Base-by-base conservation (phyloP, 768 basidiomycete genomes). In the Pleurotus ostreatus region DNA sequence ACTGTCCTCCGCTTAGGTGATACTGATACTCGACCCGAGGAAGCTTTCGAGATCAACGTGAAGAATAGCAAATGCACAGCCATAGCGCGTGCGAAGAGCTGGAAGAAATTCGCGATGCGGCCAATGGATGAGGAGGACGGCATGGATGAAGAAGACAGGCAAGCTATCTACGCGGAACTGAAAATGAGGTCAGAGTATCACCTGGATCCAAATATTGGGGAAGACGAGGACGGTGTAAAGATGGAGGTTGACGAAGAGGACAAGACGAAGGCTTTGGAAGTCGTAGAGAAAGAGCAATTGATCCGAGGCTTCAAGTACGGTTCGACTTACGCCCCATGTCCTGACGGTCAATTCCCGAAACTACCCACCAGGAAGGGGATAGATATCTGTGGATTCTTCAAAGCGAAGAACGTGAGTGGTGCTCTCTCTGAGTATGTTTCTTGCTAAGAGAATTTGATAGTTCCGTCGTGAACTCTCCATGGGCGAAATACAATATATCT, bases 251-350 rank as follows among this genome's bases (percentile, higher is more conserved):
- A 71, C 56, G 65, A 71, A 40, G 63, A 68, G 20, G 66, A 67
- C 22, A 73, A 75, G 44, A 69, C 71, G 22, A 69, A 71, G 8
- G 68, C 66, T 13, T 56, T 75, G 22, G 78, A 82, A 63, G 81
- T 79, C 58, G 81, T 91, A 5, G 86, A 90, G 66, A 88, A 88
- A 69, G 88, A 92, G 62, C 80, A 93, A 38, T 82, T 94, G 6
- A 76, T 92, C 20, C 74, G 78, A 60, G 93, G 92, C 1, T 95
- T 89, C 76, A 89, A 90, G 71, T 96, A 97, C 64, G 95, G 95
- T 16, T 80, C 92, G 2, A 88, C 90, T 1, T 94, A 92, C 69
- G 88, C 84, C 2, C 92, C 92, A 0, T 87, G 88, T 69, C 89
- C 91, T 2, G 91, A 92, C 51, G 91, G 85, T n/a, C 84, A 86